Base-by-base conservation (phyloP, 129 eudicot genomes). In the Lonicera japonica region DNA sequence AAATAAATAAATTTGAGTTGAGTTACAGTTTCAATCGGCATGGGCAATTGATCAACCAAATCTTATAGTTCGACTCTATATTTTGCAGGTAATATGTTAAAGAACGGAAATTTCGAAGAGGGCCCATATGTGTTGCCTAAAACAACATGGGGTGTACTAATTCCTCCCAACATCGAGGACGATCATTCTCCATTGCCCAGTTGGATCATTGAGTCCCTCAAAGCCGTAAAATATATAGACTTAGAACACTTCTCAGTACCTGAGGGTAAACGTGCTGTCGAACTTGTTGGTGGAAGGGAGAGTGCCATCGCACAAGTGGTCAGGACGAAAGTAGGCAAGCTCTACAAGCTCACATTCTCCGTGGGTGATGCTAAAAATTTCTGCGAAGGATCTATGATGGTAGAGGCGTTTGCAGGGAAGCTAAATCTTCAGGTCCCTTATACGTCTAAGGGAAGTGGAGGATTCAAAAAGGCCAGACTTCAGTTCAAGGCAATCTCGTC, bases 101-200 rank as follows among this genome's bases (percentile, higher is more conserved):
- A 82, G 70, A 89, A 85, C 21, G 96, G 87, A 17, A 75, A 83
- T 71, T 90, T 90, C 34, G 97, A 87, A 69, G 86, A 86, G 58
- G 97, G 97, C 25, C 95, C 97, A 22, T 90, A 69, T 54, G 84
- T 90, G 14, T 72, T 86, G 68, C 86, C 86, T 12, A 86, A 74
- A 48, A 69, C 92, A 15, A 40, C 73, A 18, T 71, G 84, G 62
- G 95, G 97, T 8, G 94, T 83, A 61, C 74, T 90, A 46, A 78
- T 83, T 69, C 97, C 97, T 13, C 92, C 97, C 15, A 79, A 78
- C 79, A 73, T 86, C 22, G 95, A 90, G 74, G 97, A 90, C 25
- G 91, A 73, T 34, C 89, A 86, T 63, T 90, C 95, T 19, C 95
- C 95, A 0, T 61, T 86, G 21, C 89, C 85, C 11, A 89, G 89